phyloP scores from a whole-genome alignment of 192 early-diverging fungal genomes.

The Rhizophagus sp. region DNA sequence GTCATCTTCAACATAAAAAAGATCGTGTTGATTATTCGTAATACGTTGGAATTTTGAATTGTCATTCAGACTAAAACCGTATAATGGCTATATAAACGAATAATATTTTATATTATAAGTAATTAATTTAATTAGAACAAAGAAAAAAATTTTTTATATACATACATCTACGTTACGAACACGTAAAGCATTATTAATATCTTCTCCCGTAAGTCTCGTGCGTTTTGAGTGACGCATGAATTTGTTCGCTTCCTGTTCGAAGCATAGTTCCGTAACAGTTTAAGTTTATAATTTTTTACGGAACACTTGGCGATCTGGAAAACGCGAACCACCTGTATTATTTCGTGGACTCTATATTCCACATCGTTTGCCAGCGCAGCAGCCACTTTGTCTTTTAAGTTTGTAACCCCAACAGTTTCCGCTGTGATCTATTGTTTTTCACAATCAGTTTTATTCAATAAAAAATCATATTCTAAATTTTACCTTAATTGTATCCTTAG shows the following conservation, averaged over 20 bases:
- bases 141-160: not conserved
- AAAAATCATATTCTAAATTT: not conserved
- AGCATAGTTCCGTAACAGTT: slow-evolving; percentile 1
- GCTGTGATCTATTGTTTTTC: slow-evolving; percentile 69
- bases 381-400: slow-evolving; percentile 87
- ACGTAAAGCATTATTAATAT: slow-evolving; percentile 88
- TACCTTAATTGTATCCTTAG: slow-evolving; percentile 61
- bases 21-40: slow-evolving; percentile 58
- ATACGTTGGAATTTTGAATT: slow-evolving; percentile 69
- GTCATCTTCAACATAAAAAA: slow-evolving; percentile 93
- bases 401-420: slow-evolving; percentile 79
- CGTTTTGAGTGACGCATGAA: slow-evolving; percentile 96
- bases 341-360: slow-evolving; percentile 93
- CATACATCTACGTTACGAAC: slow-evolving; percentile 89
- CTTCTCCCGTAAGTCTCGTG: slow-evolving; percentile 75
- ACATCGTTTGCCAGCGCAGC: slow-evolving; percentile 84
- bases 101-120: not conserved
- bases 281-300: not conserved
- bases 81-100: slow-evolving; percentile 66
- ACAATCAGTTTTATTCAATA: slow-evolving; percentile 19
- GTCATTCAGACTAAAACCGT: slow-evolving; percentile 78
- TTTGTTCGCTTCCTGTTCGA: slow-evolving; percentile 81
- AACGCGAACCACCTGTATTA: slow-evolving; percentile 64
- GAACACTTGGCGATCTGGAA: slow-evolving; percentile 13
- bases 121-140: not conserved